These are phyloP conservation scores for Amanita exitialis DNA, from an alignment of 768 basidiomycete species.

Conservation along the genomic window DNA sequence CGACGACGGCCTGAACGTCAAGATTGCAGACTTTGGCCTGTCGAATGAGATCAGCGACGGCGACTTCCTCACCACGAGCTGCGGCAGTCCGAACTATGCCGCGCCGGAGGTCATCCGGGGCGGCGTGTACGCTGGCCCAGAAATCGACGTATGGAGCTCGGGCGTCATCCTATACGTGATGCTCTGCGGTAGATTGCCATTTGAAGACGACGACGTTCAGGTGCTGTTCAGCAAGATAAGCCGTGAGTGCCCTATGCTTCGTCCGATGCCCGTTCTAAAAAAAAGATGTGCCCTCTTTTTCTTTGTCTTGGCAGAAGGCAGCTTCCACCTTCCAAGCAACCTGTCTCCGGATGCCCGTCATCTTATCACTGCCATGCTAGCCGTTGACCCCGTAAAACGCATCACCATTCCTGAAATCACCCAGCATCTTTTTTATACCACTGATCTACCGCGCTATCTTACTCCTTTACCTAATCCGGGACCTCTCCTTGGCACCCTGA, in stretches of 20 bases:
- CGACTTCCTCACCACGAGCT: slow-evolving; percentile 93
- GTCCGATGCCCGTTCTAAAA: not conserved
- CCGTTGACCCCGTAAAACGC: slow-evolving; percentile 89
- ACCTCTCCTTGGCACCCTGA: slow-evolving; percentile 66
- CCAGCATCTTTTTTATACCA: slow-evolving; percentile 82
- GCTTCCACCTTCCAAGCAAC: slow-evolving; percentile 76
- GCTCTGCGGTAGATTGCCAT: slow-evolving; percentile 90
- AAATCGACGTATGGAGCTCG: slow-evolving; percentile 98
- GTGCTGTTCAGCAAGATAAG: slow-evolving; percentile 91
- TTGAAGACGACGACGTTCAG: slow-evolving; percentile 96
- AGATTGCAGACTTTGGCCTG: slow-evolving; percentile 98
- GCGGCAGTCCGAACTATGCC: slow-evolving; percentile 97
- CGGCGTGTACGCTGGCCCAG: slow-evolving; percentile 91
- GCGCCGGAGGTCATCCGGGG: slow-evolving; percentile 97
- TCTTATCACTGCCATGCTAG: slow-evolving; percentile 84
- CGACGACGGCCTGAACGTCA: slow-evolving; percentile 81
- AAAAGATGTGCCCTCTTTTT: slow-evolving; percentile 5
- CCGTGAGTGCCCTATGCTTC: slow-evolving; percentile 35
- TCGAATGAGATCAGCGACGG: slow-evolving; percentile 96
- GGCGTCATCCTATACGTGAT: slow-evolving; percentile 99
- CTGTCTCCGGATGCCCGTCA: slow-evolving; percentile 69
- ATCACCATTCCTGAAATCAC: slow-evolving; percentile 91
- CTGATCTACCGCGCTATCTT: slow-evolving; percentile 81
- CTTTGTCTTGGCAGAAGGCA: slow-evolving; percentile 51
- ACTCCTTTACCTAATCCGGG: slow-evolving; percentile 73